Conservation (phyloP, 1,284 basidiomycete genomes). For the Rhodotorula sp. region DNA sequence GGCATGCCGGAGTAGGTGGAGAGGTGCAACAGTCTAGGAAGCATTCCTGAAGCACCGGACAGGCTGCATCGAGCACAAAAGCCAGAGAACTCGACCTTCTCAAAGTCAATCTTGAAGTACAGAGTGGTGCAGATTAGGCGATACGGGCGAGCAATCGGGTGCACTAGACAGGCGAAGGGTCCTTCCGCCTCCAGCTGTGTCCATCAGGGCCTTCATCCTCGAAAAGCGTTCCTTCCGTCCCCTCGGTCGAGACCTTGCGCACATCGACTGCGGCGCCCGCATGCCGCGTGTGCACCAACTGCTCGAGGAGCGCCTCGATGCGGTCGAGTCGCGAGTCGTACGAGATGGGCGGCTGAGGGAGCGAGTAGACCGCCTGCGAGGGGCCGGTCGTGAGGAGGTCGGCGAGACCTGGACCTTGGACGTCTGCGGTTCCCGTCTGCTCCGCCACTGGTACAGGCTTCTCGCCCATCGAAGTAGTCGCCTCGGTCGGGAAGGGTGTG, state of each 20-base stretch:
- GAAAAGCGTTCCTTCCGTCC: conserved; percentile 7
- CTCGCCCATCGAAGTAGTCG: background rate
- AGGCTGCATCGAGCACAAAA: too few relatives aligned
- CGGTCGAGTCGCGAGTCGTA: conserved; percentile 2
- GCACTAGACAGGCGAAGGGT: conserved; percentile 1
- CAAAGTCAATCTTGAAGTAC: background rate
- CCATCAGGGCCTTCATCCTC: background rate
- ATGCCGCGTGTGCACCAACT: background rate
- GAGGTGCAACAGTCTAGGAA: too few relatives aligned
- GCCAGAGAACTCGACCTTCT: background rate
- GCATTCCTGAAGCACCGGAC: too few relatives aligned
- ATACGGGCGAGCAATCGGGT: background rate
- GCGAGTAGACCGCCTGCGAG: background rate
- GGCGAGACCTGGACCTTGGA: conserved; percentile 9
- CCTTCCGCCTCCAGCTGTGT: background rate
- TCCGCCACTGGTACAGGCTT: background rate
- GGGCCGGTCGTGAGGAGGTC: conserved; percentile 6
- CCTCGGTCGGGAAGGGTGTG: background rate
- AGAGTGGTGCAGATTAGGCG: too few relatives aligned
- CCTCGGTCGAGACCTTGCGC: background rate
- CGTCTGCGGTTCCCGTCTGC: background rate
- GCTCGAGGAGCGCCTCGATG: conserved; percentile 6
- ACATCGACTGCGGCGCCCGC: background rate
- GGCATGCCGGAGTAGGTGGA: too few relatives aligned
- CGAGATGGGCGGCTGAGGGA: background rate